Evolutionary conservation across 2,329 filamentous ascomycete species (phyloP), one percentile per base, ranked within the genome.

Genomic region (Fusarium sterilihyphosum): DNA sequence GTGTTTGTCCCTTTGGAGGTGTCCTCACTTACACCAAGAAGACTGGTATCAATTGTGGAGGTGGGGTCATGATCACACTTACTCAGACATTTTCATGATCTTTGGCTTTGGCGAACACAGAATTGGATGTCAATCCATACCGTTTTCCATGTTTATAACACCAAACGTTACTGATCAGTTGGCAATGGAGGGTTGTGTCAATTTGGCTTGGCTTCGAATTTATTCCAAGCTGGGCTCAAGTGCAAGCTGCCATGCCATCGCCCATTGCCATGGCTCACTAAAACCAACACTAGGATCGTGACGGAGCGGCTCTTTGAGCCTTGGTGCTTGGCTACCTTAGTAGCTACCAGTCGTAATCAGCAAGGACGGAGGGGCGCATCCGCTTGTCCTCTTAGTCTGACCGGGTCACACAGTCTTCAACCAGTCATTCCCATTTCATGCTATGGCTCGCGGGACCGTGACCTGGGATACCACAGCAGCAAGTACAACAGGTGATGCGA

Each of bases 211-310:
- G 56, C 57, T 61, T 69, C 22, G 43, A 43, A 44, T 47, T 43
- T 63, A 20, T 62, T 53, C 41, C 41, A 40, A 52, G 33, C 46
- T n/a, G 44, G 57, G 43, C 26, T 49, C 24, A 47, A 38, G 41
- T 40, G 33, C 35, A 47, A 59, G 35, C 61, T 63, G 61, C 35
- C 61, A 60, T 59, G 35, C 52, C 44, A 58, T 53, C 18, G 29
- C 26, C 35, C 44, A 43, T 53, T 50, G 29, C 26, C 35, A 46
- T 54, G 52, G 44, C 38, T 47, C 53, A 61, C 53, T 44, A 60
- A 64, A 76, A 67, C 66, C 58, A 76, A 72, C 74, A 77, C 77
- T 78, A 78, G 76, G 71, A 78, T 78, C 73, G 76, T 72, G 75
- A 78, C 68, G 64, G 77, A 78, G 75, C 73, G 69, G 75, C 77